Evolutionary conservation across 2,329 filamentous ascomycete species (phyloP), one percentile per base, ranked within the genome.

Genomic region (Xylariaceae sp.): DNA sequence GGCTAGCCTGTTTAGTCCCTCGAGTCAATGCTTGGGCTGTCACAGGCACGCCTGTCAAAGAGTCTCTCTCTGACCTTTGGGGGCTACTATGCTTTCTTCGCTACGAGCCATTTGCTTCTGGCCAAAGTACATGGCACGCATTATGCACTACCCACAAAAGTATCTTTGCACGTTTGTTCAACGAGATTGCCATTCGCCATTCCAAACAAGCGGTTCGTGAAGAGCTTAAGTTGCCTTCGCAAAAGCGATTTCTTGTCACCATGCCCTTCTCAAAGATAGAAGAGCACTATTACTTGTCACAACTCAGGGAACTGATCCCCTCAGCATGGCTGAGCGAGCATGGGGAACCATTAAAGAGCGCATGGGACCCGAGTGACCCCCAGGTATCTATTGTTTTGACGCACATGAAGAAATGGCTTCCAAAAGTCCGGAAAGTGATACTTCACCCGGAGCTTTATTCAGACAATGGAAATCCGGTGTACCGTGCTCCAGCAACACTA

Each of bases 211-310:
- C 83, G 21, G 84, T 97, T 8, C 81, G 90, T 36, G 78, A 87
- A 54, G 92, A 99, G 64, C 78, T 97, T 36, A 76, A 77, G 1
- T 71, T 99, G 10, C 94, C 94, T 9, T 77, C 83, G 0, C 94
- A 99, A 66, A 92, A 88, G 65, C 84, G 94, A 9, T 85, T 90
- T 58, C 86, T 95, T 10, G 89, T 97, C 54, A 94, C 87, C 1
- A 85, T 96, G 68, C 90, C 94, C 0, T 95, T 97, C 65, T 94
- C 88, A 0, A 83, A 89, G 0, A 82, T 97, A 10, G 94, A 97
- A 67, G 89, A 96, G 66, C 89, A 96, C 65, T 85, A 95, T 65
- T 97, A 97, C 65, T 78, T 80, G 40, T 81, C 84, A 6, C 70
- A 95, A 2, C 91, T 92, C 66, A 79, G 84, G 45, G 77, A 88